phyloP scores from a whole-genome alignment of 805 yeast species.

The Metschnikowia cerradonensis region DNA sequence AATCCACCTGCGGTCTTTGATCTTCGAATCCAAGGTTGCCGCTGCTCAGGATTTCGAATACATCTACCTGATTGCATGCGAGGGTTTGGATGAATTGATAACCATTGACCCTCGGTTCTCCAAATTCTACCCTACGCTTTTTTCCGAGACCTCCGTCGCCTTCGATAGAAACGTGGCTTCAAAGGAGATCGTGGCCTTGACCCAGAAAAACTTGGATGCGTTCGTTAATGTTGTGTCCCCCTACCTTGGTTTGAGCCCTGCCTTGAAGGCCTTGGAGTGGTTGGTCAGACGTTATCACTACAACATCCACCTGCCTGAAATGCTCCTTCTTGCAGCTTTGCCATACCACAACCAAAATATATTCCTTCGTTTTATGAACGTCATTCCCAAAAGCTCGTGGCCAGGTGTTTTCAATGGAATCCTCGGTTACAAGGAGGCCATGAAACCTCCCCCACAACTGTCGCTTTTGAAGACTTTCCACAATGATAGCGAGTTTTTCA shows the following conservation, averaged over 20 bases:
- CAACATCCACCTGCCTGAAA: constrained; percentile 75
- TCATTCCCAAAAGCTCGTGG: constrained; percentile 52
- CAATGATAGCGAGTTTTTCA: constrained; percentile 62
- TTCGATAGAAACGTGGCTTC: constrained; percentile 82
- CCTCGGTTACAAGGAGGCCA: constrained; percentile 57
- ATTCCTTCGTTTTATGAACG: constrained; percentile 71
- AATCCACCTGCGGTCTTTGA: constrained; percentile 82
- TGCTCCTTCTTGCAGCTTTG: constrained; percentile 62
- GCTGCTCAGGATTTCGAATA: constrained; percentile 92
- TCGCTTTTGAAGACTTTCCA: constrained; percentile 68
- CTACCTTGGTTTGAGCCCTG: constrained; percentile 67
- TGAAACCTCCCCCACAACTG: constrained; percentile 60
- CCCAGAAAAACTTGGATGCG: constrained; percentile 70
- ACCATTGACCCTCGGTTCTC: constrained; percentile 71
- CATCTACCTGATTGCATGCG: constrained; percentile 65
- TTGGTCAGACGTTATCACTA: constrained; percentile 85
- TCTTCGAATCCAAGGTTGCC: constrained; percentile 82
- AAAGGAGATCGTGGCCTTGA: constrained; percentile 67
- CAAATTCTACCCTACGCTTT: constrained; percentile 66
- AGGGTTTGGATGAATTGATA: constrained; percentile 71
- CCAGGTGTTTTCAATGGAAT: constrained; percentile 83
- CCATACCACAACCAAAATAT: constrained; percentile 77
- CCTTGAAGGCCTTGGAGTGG: constrained; percentile 90
- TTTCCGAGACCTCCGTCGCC: constrained; percentile 73
- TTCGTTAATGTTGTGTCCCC: constrained; percentile 74